Percentiles rank a stretch among this genome's conserved stretches.
Evolutionary conservation across 306 rosid species (phyloP).

Genomic region (Oxytropis ochrocephala): DNA sequence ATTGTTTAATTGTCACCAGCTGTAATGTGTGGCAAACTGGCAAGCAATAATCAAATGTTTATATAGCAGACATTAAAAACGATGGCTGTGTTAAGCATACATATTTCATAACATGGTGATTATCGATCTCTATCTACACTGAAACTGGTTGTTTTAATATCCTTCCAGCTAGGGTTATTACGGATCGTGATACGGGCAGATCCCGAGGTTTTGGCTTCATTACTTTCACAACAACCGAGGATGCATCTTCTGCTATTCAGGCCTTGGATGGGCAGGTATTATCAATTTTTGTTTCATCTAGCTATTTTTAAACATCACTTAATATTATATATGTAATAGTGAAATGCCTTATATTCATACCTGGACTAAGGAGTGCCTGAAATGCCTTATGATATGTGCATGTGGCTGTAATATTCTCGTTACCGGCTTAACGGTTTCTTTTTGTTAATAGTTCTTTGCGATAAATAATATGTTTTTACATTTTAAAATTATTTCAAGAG

Average conservation of each 20-base stretch:
- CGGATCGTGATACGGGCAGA: constrained; percentile 40
- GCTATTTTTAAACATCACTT: background rate
- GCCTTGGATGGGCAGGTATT: constrained; percentile 48
- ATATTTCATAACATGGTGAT: background rate
- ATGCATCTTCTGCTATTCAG: constrained; percentile 46
- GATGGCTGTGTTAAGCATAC: background rate
- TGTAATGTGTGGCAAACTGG: background rate
- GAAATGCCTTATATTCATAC: background rate
- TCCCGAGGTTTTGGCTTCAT: constrained; percentile 51
- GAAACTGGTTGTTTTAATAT: background rate
- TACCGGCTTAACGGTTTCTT: background rate
- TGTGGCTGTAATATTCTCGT: background rate
- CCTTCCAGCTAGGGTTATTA: constrained; percentile 35
- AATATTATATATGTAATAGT: background rate
- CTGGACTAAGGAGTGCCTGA: background rate
- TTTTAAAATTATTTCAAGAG: background rate
- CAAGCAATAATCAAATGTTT: background rate
- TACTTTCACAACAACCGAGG: constrained; percentile 38
- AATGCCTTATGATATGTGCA: background rate
- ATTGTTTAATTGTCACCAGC: background rate
- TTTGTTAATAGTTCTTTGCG: background rate
- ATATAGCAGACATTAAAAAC: background rate
- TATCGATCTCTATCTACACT: background rate
- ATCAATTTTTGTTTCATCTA: background rate
- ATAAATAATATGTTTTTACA: background rate